phyloP scores from a whole-genome alignment of 2,329 filamentous ascomycete species.

The Acrocalymma vagum region DNA sequence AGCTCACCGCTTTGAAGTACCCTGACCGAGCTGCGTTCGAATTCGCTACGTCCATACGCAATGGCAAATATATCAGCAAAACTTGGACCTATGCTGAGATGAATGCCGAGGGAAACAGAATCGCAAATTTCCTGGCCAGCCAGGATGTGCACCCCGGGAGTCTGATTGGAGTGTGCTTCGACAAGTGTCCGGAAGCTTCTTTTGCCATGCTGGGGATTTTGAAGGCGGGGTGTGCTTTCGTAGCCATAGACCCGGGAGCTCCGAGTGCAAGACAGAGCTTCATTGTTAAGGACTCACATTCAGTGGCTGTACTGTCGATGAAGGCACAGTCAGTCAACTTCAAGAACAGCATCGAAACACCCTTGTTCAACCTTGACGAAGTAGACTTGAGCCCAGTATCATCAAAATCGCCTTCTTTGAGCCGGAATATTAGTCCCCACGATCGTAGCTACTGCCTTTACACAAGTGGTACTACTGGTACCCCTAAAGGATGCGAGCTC shows the following conservation, averaged over 20 bases:
- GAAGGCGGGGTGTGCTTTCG: constrained; percentile 82
- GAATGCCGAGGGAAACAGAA: constrained; percentile 73
- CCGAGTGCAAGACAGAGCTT: constrained; percentile 78
- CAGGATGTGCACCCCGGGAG: constrained; percentile 62
- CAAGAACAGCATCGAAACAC: constrained; percentile 35
- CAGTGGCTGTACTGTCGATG: constrained; percentile 69
- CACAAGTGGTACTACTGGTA: constrained; percentile 86
- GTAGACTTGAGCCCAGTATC: constrained; percentile 44
- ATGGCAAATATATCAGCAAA: constrained; percentile 55
- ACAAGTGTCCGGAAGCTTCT: constrained; percentile 85
- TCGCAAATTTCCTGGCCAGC: constrained; percentile 70
- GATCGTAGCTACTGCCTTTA: constrained; percentile 84
- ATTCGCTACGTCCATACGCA: constrained; percentile 70
- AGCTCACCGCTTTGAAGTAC: constrained; percentile 63
- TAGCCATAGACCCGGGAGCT: constrained; percentile 80
- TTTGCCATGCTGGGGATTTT: constrained; percentile 83
- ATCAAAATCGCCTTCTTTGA: constrained; percentile 37
- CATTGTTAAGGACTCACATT: constrained; percentile 77
- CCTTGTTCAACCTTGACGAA: constrained; percentile 58
- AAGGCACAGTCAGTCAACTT: constrained; percentile 53
- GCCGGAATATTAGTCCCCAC: constrained; percentile 48
- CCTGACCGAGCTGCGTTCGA: constrained; percentile 76
- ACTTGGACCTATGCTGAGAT: constrained; percentile 81
- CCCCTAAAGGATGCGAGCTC: constrained; percentile 86
- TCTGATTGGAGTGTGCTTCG: constrained; percentile 80